Evolutionary conservation across 768 basidiomycete species (phyloP).

Genomic region (Rhodocollybia butyracea): DNA sequence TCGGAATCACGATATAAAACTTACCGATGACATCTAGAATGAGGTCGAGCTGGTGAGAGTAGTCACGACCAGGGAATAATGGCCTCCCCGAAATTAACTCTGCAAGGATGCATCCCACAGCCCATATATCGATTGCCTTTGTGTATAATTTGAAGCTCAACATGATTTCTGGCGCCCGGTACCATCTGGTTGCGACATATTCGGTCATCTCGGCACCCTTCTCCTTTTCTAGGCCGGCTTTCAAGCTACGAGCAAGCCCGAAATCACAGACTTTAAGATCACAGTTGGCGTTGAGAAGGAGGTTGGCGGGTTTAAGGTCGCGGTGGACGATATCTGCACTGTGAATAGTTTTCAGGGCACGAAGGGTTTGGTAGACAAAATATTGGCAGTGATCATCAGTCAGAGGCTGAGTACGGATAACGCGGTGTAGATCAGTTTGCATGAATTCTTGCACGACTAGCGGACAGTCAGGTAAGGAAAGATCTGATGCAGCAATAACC

Average conservation of each 20-base stretch:
- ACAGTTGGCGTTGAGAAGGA: conserved; percentile 86
- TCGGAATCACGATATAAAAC: too few relatives aligned
- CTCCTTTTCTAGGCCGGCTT: conserved; percentile 62
- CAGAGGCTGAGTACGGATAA: conserved; percentile 81
- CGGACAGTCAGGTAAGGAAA: conserved; percentile 3
- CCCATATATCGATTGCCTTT: conserved; percentile 75
- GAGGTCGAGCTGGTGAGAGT: conserved; percentile 83
- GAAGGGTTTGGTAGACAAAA: conserved; percentile 80
- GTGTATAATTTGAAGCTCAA: conserved; percentile 89
- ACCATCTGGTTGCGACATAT: conserved; percentile 72
- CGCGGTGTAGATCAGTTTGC: conserved; percentile 89
- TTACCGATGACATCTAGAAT: conserved; percentile 84
- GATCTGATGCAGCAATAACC: conserved; percentile 16
- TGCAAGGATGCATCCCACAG: conserved; percentile 72
- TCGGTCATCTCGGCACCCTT: conserved; percentile 67
- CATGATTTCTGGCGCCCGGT: conserved; percentile 67
- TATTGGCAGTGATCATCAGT: conserved; percentile 91
- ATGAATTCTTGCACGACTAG: conserved; percentile 83
- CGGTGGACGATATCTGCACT: conserved; percentile 79
- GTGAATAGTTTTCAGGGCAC: conserved; percentile 87
- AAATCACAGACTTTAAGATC: conserved; percentile 91
- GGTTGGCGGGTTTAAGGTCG: conserved; percentile 83
- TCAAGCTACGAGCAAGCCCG: conserved; percentile 70
- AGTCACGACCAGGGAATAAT: conserved; percentile 86
- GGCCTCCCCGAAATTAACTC: conserved; percentile 81